Evolutionary conservation across 179 eudicot genomes (phyloP).

Genomic region (Corrigiola litoralis): DNA sequence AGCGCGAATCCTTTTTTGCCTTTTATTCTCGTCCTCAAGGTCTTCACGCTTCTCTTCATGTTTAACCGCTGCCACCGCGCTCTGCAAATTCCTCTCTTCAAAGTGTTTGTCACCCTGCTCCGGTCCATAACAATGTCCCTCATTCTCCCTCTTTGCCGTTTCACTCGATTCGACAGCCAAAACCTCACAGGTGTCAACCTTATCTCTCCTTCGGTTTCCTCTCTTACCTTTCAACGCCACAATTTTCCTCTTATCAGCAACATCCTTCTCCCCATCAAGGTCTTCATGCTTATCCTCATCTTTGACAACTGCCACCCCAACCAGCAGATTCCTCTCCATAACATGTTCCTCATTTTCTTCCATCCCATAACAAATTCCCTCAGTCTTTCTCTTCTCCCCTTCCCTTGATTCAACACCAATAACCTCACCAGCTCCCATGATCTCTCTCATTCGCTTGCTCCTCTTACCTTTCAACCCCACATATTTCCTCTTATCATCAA

Average conservation of each 20-base stretch:
- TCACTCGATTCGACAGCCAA: neutral
- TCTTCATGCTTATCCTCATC: neutral
- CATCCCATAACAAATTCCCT: neutral
- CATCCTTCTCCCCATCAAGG: neutral
- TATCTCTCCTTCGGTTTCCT: neutral
- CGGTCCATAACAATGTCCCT: neutral
- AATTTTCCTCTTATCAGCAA: neutral
- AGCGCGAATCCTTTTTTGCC: neutral
- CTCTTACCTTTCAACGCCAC: neutral
- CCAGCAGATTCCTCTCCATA: neutral
- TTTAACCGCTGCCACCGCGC: neutral
- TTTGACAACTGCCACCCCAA: neutral
- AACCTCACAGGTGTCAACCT: neutral
- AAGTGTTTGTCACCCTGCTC: neutral
- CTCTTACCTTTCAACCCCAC: neutral
- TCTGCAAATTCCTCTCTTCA: neutral
- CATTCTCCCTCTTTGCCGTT: neutral
- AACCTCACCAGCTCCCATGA: neutral
- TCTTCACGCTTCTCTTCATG: neutral
- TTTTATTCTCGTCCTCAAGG: constrained; percentile 1
- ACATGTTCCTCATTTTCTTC: neutral
- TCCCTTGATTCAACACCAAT: neutral
- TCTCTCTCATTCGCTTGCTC: neutral
- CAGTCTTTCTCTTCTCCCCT: neutral
- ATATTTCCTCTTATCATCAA: neutral